Conservation (phyloP, 148 eudicot genomes). For the Arctostaphylos glauca region DNA sequence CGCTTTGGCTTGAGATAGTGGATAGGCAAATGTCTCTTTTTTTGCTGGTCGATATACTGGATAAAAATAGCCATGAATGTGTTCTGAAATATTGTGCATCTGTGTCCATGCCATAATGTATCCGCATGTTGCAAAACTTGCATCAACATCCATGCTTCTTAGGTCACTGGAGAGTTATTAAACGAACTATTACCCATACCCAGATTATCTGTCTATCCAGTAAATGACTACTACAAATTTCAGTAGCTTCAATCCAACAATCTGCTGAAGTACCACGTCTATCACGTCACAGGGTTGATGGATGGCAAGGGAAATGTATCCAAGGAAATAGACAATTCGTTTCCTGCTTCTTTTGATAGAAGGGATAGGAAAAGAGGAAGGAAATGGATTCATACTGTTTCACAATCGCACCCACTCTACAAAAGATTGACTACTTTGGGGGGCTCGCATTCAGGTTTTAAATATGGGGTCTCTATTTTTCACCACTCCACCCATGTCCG, state of each 20-base stretch:
- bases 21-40: background rate
- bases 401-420: background rate
- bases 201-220: background rate
- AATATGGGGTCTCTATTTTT: too few relatives aligned
- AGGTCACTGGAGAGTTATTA: too few relatives aligned
- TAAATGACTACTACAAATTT: background rate
- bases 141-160: too few relatives aligned
- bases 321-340: background rate
- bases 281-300: background rate
- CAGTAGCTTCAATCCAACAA: background rate
- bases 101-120: background rate
- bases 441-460: too few relatives aligned
- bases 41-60: background rate
- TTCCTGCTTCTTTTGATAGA: background rate
- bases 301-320: background rate
- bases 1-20: background rate
- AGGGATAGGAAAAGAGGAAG: background rate
- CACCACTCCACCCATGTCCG: too few relatives aligned
- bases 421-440: background rate
- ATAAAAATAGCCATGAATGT: background rate
- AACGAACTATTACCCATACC: too few relatives aligned
- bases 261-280: background rate
- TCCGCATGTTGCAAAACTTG: too few relatives aligned
- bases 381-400: background rate
- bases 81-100: background rate